These are phyloP conservation scores for Globisporangium abappressorium DNA, from an alignment of 352 stramenopile species.

Conservation along the genomic window DNA sequence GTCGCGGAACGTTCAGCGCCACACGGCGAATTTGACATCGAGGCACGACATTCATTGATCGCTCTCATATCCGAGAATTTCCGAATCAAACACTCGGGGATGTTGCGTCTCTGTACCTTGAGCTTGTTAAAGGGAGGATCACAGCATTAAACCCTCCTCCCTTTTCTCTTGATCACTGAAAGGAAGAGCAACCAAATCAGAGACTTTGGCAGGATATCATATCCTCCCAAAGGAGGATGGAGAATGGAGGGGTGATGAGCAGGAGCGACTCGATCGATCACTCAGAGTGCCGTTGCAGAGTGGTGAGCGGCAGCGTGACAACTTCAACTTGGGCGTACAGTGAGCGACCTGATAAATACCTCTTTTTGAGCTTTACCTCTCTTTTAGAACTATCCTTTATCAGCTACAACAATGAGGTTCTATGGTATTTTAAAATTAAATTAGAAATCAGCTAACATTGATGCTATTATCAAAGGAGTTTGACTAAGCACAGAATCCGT, in stretches of 20 bases:
- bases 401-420: too few species aligned
- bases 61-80: background rate
- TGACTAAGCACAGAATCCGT: background rate
- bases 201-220: too few species aligned
- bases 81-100: background rate
- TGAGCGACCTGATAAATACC: background rate
- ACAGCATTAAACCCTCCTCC: too few species aligned
- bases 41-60: background rate
- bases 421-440: background rate
- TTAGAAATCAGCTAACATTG: background rate
- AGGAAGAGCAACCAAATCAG: too few species aligned
- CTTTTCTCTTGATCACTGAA: too few species aligned
- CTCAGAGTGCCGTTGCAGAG: background rate
- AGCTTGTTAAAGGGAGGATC: too few species aligned
- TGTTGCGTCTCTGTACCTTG: too few species aligned
- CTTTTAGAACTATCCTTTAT: too few species aligned
- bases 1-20: background rate
- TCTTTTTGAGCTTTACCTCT: background rate
- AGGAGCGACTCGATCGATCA: background rate
- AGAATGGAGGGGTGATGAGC: background rate
- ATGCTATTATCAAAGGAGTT: background rate
- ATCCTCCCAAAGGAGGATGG: too few species aligned
- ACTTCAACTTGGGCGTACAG: background rate
- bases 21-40: background rate
- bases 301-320: background rate